phyloP scores from a whole-genome alignment of 1,139 yeast genomes.

The Blastobotrys elegans region DNA sequence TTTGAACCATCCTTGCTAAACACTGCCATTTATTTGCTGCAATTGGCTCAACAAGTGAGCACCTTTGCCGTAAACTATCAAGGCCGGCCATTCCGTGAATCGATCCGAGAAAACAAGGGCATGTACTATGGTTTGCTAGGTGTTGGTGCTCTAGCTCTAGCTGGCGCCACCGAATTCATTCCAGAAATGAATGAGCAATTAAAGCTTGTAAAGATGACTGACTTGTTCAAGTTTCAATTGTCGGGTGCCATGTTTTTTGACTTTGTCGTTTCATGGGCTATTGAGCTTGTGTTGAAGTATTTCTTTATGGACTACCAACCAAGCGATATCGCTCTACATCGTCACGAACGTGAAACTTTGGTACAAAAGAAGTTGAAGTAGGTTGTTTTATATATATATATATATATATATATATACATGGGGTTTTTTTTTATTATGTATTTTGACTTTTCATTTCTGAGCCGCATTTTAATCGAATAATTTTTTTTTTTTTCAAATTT shows the following conservation, averaged over 20 bases:
- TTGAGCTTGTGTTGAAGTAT: constrained; percentile 73
- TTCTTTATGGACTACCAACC: constrained; percentile 89
- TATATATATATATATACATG: no score
- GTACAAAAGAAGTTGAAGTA: constrained; percentile 31
- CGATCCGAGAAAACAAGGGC: constrained; percentile 84
- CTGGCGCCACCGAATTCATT: constrained; percentile 90
- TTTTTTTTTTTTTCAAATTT: constrained; percentile 3
- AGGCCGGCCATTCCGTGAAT: constrained; percentile 95
- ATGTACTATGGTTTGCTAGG: constrained; percentile 95
- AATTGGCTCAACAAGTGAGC: constrained; percentile 93
- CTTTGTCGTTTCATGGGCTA: constrained; percentile 69
- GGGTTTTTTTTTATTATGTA: no score
- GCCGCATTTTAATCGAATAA: not conserved
- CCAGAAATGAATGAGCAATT: constrained; percentile 92
- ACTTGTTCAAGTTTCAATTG: constrained; percentile 69
- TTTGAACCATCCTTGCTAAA: constrained; percentile 86
- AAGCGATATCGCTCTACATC: constrained; percentile 71
- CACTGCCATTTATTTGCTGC: constrained; percentile 92
- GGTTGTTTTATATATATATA: not conserved
- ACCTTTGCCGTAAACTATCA: constrained; percentile 97
- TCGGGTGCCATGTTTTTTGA: constrained; percentile 71
- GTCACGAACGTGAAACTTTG: constrained; percentile 30
- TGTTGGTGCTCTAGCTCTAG: constrained; percentile 80
- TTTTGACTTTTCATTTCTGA: no score
- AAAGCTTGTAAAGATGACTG: constrained; percentile 83